phyloP scores from a whole-genome alignment of 306 rosid genomes.

The Vigna trinervia region DNA sequence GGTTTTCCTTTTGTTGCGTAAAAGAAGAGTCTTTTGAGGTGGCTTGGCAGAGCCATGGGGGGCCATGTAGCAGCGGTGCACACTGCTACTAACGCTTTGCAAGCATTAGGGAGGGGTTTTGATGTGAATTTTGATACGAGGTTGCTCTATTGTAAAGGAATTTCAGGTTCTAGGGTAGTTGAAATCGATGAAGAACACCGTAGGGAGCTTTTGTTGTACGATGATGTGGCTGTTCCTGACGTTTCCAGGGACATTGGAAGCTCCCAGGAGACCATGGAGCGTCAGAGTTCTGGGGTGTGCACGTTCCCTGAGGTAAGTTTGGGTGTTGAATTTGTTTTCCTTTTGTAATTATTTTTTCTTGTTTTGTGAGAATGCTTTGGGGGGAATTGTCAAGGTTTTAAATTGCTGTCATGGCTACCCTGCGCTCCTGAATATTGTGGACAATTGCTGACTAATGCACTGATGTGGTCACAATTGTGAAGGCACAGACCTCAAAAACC shows the following conservation, averaged over 20 bases:
- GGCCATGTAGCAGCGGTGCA: constrained; percentile 83
- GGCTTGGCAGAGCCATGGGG: constrained; percentile 63
- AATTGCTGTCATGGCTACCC: not conserved
- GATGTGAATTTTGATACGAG: constrained; percentile 91
- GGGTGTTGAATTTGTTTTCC: not conserved
- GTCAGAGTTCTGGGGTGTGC: constrained; percentile 71
- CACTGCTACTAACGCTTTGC: constrained; percentile 84
- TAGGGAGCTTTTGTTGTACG: constrained; percentile 66
- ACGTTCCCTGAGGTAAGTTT: constrained; percentile 64
- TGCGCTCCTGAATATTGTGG: not conserved
- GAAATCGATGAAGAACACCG: constrained; percentile 67
- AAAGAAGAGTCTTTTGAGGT: constrained; percentile 23
- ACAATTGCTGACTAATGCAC: not conserved
- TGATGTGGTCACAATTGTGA: not conserved
- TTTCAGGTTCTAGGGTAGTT: constrained; percentile 74
- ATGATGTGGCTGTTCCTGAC: constrained; percentile 65
- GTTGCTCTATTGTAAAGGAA: constrained; percentile 90
- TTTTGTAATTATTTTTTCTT: not conserved
- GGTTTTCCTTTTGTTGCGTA: constrained; percentile 30
- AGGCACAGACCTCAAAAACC: not conserved
- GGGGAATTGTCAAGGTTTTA: not conserved
- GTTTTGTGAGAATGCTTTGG: constrained; percentile 9
- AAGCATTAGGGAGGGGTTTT: constrained; percentile 92
- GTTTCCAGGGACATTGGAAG: constrained; percentile 75
- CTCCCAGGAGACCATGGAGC: constrained; percentile 52